phyloP scores from a whole-genome alignment of 495 filamentous ascomycete genomes.

The Aspergillus affinis region DNA sequence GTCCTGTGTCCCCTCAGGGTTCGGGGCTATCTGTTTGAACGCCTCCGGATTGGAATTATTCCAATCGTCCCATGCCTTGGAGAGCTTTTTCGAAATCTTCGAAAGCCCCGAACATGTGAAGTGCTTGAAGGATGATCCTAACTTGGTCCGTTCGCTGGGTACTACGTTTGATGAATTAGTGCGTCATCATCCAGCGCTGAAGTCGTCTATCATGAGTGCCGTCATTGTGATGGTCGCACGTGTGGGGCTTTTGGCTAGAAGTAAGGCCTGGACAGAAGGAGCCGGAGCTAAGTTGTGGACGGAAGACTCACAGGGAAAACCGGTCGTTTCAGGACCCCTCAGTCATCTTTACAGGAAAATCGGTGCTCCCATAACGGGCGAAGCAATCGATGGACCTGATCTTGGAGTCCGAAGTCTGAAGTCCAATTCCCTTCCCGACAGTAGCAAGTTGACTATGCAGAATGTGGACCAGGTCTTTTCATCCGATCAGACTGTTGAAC shows the following conservation, averaged over 20 bases:
- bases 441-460: slow-evolving; percentile 36
- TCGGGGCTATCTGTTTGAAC: slow-evolving; percentile 93
- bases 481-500: slow-evolving; percentile 33
- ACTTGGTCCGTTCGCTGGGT: slow-evolving; percentile 59
- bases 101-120: slow-evolving; percentile 88
- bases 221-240: slow-evolving; percentile 81
- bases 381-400: slow-evolving; percentile 26
- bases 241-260: slow-evolving; percentile 66
- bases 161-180: slow-evolving; percentile 90
- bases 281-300: slow-evolving; percentile 80
- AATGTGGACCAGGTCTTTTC: slow-evolving; percentile 32
- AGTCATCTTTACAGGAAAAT: slow-evolving; percentile 38
- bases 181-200: slow-evolving; percentile 85
- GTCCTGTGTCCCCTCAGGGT: slow-evolving; percentile 75
- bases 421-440: slow-evolving; percentile 35
- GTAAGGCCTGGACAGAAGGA: slow-evolving; percentile 62
- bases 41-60: slow-evolving; percentile 87
- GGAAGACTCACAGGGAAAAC: slow-evolving; percentile 43
- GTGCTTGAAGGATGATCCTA: slow-evolving; percentile 68
- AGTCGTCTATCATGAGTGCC: slow-evolving; percentile 72
- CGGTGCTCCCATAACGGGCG: slow-evolving; percentile 29
- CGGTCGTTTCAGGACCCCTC: slow-evolving; percentile 29
- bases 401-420: slow-evolving; percentile 38
- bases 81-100: slow-evolving; percentile 90
- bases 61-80: slow-evolving; percentile 74